Percentiles rank a stretch among this genome's conserved stretches.
These are phyloP conservation scores for Xylariaceae sp. DNA, from an alignment of 2,329 filamentous ascomycete species.

Conservation along the genomic window DNA sequence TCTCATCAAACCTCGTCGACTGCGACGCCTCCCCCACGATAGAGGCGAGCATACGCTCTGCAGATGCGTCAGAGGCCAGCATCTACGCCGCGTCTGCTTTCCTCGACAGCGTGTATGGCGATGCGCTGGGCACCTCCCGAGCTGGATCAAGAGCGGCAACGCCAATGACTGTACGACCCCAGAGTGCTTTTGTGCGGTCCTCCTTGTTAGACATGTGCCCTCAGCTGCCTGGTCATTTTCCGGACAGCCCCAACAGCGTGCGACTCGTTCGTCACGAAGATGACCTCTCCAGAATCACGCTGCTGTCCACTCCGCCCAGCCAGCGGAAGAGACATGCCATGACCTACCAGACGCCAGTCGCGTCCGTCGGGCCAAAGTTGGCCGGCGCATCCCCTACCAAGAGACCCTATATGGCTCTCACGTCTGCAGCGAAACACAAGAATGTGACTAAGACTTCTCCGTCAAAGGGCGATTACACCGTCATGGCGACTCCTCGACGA, in stretches of 20 bases:
- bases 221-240: constrained; percentile 16
- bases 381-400: constrained; percentile 20
- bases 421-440: constrained; percentile 37
- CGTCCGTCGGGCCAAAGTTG: constrained; percentile 23
- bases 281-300: constrained; percentile 16
- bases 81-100: constrained; percentile 68
- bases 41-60: constrained; percentile 65
- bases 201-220: constrained; percentile 23
- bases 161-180: constrained; percentile 58
- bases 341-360: constrained; percentile 11
- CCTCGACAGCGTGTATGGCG: constrained; percentile 70
- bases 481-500: constrained; percentile 51
- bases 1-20: constrained; percentile 64
- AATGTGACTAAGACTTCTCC: constrained; percentile 36
- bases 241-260: constrained; percentile 35
- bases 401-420: constrained; percentile 37
- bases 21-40: constrained; percentile 49
- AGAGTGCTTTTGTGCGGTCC: constrained; percentile 35
- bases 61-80: constrained; percentile 74
- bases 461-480: constrained; percentile 41
- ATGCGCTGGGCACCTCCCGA: constrained; percentile 48
- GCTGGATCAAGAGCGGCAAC: constrained; percentile 59
- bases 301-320: constrained; percentile 20
- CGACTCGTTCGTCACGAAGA: constrained; percentile 32
- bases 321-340: constrained; percentile 7